Evolutionary conservation across 495 filamentous ascomycete genomes (phyloP).

Genomic region (Hypomontagnella monticulosa): DNA sequence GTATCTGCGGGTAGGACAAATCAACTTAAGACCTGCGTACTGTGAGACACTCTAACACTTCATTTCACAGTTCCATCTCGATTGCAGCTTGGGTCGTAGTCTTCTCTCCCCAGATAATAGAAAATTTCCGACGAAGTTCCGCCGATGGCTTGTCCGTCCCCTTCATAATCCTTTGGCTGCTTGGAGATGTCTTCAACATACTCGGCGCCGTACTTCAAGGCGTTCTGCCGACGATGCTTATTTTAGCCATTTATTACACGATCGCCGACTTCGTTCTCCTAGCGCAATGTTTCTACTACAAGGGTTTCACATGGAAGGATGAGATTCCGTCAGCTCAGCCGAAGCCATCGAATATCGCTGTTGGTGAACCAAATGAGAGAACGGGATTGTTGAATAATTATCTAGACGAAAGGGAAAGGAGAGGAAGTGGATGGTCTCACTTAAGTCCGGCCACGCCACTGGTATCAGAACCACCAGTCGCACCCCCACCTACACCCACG

Average conservation of each 20-base stretch:
- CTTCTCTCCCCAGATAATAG: slow-evolving; percentile 95
- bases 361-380: slow-evolving; percentile 51
- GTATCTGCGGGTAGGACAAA: slow-evolving; percentile 77
- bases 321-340: slow-evolving; percentile 48
- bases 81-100: slow-evolving; percentile 99
- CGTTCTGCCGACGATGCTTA: slow-evolving; percentile 94
- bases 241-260: slow-evolving; percentile 94
- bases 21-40: background rate
- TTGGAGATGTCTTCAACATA: slow-evolving; percentile 97
- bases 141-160: slow-evolving; percentile 89
- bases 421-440: slow-evolving; percentile 66
- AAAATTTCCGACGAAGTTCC: slow-evolving; percentile 87
- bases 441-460: slow-evolving; percentile 84
- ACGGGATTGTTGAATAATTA: slow-evolving; percentile 50
- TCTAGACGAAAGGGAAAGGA: slow-evolving; percentile 51
- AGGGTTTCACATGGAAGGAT: slow-evolving; percentile 78
- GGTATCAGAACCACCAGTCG: slow-evolving; percentile 51
- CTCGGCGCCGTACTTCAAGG: slow-evolving; percentile 91
- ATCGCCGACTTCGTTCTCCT: slow-evolving; percentile 90
- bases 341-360: slow-evolving; percentile 24
- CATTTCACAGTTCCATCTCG: slow-evolving; percentile 76
- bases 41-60: background rate
- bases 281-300: slow-evolving; percentile 91
- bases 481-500: slow-evolving; percentile 52
- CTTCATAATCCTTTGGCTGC: slow-evolving; percentile 90